These are phyloP conservation scores for Leishmania gerbilli DNA, from an alignment of 208 protist genomes.

Conservation along the genomic window DNA sequence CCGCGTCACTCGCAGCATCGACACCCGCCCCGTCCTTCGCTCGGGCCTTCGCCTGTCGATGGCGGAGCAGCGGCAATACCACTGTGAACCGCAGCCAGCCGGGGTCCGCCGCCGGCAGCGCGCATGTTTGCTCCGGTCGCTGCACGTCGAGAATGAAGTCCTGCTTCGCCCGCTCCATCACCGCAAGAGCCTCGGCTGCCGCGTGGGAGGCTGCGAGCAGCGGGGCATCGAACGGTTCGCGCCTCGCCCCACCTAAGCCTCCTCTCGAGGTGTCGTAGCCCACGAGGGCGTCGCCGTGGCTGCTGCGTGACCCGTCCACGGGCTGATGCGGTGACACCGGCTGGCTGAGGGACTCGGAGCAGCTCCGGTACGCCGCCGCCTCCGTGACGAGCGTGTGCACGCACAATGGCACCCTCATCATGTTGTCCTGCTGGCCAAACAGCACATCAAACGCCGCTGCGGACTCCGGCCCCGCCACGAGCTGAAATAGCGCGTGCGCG, in stretches of 20 bases:
- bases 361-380: slow-evolving; percentile 30
- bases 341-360: slow-evolving; percentile 9
- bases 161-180: slow-evolving; percentile 61
- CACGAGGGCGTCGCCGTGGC: background rate
- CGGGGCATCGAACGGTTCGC: slow-evolving; percentile 1
- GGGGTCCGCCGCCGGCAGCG: slow-evolving; percentile 36
- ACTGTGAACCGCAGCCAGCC: slow-evolving; percentile 45
- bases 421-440: slow-evolving; percentile 59
- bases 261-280: background rate
- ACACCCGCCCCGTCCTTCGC: background rate
- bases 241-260: background rate
- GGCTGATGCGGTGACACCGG: background rate
- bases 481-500: slow-evolving; percentile 53
- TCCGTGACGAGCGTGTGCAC: slow-evolving; percentile 54
- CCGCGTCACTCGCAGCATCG: background rate
- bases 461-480: slow-evolving; percentile 39
- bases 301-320: background rate
- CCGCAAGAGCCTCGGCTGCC: slow-evolving; percentile 44
- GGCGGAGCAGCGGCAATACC: slow-evolving; percentile 34
- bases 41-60: no score
- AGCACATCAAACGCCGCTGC: slow-evolving; percentile 48
- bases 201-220: slow-evolving; percentile 39
- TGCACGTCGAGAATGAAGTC: slow-evolving; percentile 74
- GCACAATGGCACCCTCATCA: slow-evolving; percentile 73
- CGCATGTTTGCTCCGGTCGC: slow-evolving; percentile 40